phyloP scores from a whole-genome alignment of 2,329 filamentous ascomycete species.

The Colletotrichum magnum region DNA sequence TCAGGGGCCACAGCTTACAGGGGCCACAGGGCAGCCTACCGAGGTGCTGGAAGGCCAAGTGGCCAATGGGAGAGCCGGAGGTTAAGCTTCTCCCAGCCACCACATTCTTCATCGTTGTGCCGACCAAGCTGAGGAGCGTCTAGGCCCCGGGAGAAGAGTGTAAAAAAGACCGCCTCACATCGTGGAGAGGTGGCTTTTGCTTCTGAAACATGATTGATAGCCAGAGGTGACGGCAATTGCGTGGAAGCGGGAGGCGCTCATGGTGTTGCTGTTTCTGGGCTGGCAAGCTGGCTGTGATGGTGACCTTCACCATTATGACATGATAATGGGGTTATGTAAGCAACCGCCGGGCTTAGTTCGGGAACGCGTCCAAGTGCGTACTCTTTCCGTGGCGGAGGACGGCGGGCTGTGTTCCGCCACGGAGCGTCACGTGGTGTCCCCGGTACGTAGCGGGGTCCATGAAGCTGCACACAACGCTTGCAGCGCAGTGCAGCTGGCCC shows the following conservation, averaged over 20 bases:
- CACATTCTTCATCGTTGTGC: conserved; percentile 10
- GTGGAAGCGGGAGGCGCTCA: neutral
- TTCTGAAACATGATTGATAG: neutral
- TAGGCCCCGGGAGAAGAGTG: conserved; percentile 3
- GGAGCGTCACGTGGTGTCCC: too few species aligned
- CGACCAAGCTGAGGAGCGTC: conserved; percentile 10
- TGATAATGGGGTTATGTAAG: too few species aligned
- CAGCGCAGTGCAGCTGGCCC: neutral
- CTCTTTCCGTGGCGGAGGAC: too few species aligned
- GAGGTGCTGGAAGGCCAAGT: conserved; percentile 1
- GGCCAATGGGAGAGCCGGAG: conserved; percentile 13
- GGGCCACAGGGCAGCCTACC: neutral
- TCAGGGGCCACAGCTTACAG: conserved; percentile 1
- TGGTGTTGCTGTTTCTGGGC: too few species aligned
- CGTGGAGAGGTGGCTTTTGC: neutral
- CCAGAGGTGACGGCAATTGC: neutral
- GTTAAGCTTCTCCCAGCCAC: conserved; percentile 17
- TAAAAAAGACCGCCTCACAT: neutral
- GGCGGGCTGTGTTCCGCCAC: too few species aligned
- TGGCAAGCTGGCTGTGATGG: too few species aligned
- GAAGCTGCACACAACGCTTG: neutral
- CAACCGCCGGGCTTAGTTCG: too few species aligned
- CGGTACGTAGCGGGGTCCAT: too few species aligned
- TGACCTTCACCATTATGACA: too few species aligned
- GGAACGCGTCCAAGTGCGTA: too few species aligned